These are phyloP conservation scores for Lathyrus aphaca DNA, from an alignment of 306 rosid species.

Conservation along the genomic window DNA sequence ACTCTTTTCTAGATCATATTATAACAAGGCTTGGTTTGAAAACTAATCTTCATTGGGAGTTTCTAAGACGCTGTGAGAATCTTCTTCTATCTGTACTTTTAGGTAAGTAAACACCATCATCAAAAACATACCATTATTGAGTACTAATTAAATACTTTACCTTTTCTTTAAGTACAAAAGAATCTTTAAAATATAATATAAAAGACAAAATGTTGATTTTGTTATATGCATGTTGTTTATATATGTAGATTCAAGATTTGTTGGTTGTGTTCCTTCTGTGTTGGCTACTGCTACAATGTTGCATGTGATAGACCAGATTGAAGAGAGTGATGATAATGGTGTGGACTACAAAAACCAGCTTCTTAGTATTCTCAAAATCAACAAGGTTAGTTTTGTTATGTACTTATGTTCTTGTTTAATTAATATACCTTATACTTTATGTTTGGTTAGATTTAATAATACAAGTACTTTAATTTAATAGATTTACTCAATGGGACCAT, in stretches of 20 bases:
- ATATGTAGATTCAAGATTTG: conserved; percentile 70
- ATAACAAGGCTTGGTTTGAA: conserved; percentile 77
- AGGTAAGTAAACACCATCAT: conserved; percentile 50
- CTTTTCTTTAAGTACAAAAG: conserved; percentile 34
- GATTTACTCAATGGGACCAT: not conserved
- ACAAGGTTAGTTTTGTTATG: conserved; percentile 53
- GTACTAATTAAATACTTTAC: conserved; percentile 6
- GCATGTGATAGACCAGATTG: conserved; percentile 72
- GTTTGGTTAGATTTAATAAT: not conserved
- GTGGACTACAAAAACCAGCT: conserved; percentile 67
- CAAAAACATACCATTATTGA: not conserved
- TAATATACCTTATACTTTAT: not conserved
- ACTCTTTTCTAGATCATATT: conserved; percentile 81
- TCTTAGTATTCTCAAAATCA: conserved; percentile 67
- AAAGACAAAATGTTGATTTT: not conserved
- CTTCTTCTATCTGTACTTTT: conserved; percentile 68
- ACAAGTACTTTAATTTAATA: conserved; percentile 8
- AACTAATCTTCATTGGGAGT: conserved; percentile 67
- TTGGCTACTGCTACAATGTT: conserved; percentile 92
- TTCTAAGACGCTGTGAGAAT: conserved; percentile 72
- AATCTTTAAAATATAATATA: not conserved
- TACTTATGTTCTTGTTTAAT: not conserved
- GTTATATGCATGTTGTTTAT: conserved; percentile 15
- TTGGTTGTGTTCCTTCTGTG: conserved; percentile 84
- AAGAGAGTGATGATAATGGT: conserved; percentile 59